phyloP scores from a whole-genome alignment of 495 filamentous ascomycete species.

The Penicillium coffeae region DNA sequence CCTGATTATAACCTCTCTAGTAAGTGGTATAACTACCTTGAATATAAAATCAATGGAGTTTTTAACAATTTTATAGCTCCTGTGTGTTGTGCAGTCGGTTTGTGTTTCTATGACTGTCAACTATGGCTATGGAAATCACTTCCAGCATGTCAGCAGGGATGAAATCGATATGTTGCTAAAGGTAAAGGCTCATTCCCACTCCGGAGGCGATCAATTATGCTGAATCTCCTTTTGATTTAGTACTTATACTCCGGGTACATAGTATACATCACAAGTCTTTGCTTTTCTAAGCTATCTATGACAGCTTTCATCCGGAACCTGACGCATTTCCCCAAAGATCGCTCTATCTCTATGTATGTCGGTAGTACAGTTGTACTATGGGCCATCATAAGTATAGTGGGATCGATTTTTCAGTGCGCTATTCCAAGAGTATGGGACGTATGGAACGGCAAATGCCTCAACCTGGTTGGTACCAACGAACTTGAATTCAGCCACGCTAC shows the following conservation, averaged over 20 bases:
- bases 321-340: conserved; percentile 13
- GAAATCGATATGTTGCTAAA: conserved; percentile 22
- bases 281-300: not conserved
- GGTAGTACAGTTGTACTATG: conserved; percentile 8
- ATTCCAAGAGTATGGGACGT: conserved; percentile 24
- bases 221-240: too few relatives aligned
- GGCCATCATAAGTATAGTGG: conserved; percentile 14
- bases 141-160: conserved; percentile 4
- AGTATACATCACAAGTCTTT: conserved; percentile 12
- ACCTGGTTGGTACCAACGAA: conserved; percentile 9
- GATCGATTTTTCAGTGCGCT: conserved; percentile 19
- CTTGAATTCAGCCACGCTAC: not conserved
- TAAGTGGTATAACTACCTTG: not conserved
- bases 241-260: conserved; percentile 17
- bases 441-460: conserved; percentile 16
- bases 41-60: too few relatives aligned
- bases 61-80: not conserved
- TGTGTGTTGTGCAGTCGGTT: conserved; percentile 15
- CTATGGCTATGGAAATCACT: conserved; percentile 26
- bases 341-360: conserved; percentile 10
- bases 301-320: conserved; percentile 17
- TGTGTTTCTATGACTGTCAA: conserved; percentile 11
- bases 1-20: conserved; percentile 9
- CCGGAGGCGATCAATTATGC: too few relatives aligned
- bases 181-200: too few relatives aligned